phyloP scores from a whole-genome alignment of 2,329 filamentous ascomycete species.

The Arthroderma uncinatum region DNA sequence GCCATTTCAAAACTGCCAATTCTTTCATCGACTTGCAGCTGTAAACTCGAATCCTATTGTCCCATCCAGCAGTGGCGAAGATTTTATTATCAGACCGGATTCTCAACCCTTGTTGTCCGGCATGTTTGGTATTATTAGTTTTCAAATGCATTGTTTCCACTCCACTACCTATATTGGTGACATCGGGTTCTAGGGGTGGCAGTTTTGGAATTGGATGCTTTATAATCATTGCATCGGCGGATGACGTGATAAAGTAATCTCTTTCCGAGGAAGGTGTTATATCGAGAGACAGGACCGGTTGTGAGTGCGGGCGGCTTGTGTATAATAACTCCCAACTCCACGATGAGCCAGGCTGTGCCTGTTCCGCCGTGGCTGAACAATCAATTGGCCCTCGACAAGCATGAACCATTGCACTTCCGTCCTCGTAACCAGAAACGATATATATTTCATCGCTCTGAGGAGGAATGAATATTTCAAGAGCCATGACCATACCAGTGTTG shows the following conservation, averaged over 20 bases:
- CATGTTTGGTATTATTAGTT: constrained; percentile 65
- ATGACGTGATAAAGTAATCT: constrained; percentile 62
- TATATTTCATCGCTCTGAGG: constrained; percentile 39
- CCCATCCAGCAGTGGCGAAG: constrained; percentile 89
- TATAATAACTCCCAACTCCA: constrained; percentile 50
- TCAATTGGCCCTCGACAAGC: constrained; percentile 35
- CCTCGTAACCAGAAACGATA: constrained; percentile 72
- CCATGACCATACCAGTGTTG: constrained; percentile 71
- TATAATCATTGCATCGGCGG: constrained; percentile 67
- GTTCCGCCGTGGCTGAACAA: background rate
- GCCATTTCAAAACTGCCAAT: constrained; percentile 88
- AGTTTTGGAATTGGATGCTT: constrained; percentile 55
- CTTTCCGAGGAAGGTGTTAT: constrained; percentile 36
- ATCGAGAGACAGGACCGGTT: constrained; percentile 69
- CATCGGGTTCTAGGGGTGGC: background rate
- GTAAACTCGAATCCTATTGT: constrained; percentile 70
- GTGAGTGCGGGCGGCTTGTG: constrained; percentile 55
- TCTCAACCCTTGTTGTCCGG: constrained; percentile 72
- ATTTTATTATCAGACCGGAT: constrained; percentile 72
- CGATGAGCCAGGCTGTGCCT: constrained; percentile 14
- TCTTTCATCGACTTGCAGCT: constrained; percentile 70
- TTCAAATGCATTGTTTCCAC: constrained; percentile 43
- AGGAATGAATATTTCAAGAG: constrained; percentile 51
- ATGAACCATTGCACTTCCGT: constrained; percentile 61
- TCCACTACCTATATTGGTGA: background rate